Evolutionary conservation across 768 basidiomycete species (phyloP), one percentile per base, ranked within the genome.

Genomic region (Boletus huronensis): DNA sequence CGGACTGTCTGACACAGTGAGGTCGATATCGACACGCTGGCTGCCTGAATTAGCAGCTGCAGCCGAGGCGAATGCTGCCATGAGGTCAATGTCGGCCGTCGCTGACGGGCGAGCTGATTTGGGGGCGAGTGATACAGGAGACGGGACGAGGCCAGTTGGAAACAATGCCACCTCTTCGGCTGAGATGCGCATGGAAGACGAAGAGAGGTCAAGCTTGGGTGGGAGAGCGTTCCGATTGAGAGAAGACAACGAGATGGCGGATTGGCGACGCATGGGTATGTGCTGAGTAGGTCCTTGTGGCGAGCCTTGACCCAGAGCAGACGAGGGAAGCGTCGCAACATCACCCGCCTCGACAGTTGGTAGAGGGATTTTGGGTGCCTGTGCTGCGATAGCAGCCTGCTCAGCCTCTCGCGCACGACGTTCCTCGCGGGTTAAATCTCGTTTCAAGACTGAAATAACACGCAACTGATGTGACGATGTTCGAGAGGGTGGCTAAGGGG

Each of bases 101-200:
- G 85, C 83, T 50, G 78, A 68, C 1, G 85, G 77, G 3, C 86
- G 81, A 43, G 87, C 87, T 6, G 90, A 89, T 63, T 83, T 87
- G 2, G 90, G 90, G 0, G 88, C 90, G 35, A 93, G 79, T 5
- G 85, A 88, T 31, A 92, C 90, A 7, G 90, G 90, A 6, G 89
- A 91, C 2, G 70, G 70, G 28, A 85, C 77, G 44, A 90, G 73
- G 2, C 84, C 83, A 43, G 78, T 83, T 1, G 79, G 71, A 45
- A 81, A 85, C 51, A 82, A 64, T 6, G 79, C 72, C 6, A 76
- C 78, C 60, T 89, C 87, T 40, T 85, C 84, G 0, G 85, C 75
- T n/a, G 80, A 72, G 28, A 89, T 77, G 43, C 83, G 82, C 52
- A 90, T 75, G 11, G 83, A 74, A 13, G 83, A 71, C 1, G 86